These are phyloP conservation scores for Cutaneotrichosporon cutaneum DNA, from an alignment of 1,284 basidiomycete species.

Conservation along the genomic window DNA sequence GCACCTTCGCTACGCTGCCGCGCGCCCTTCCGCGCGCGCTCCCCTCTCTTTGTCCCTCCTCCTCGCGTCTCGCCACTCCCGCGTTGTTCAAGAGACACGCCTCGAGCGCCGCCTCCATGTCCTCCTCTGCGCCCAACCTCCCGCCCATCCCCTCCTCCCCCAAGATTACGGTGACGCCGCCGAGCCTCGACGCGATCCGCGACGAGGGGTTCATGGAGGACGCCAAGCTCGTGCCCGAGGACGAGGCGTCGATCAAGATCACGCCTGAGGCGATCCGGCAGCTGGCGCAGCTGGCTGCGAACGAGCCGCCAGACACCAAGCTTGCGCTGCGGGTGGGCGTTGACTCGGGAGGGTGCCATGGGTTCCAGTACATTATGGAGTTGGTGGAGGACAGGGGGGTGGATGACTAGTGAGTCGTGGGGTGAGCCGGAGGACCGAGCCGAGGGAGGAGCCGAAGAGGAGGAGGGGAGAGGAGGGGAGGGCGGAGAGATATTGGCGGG, in stretches of 20 bases:
- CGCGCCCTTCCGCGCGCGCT: too few relatives aligned
- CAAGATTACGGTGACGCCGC: constrained; percentile 35
- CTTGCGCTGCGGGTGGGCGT: constrained; percentile 56
- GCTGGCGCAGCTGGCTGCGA: constrained; percentile 46
- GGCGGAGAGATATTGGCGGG: background rate
- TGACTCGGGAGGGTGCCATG: constrained; percentile 61
- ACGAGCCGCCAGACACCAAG: constrained; percentile 46
- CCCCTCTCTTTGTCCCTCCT: too few relatives aligned
- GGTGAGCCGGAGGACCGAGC: too few relatives aligned
- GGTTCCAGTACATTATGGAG: constrained; percentile 61
- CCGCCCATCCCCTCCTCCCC: constrained; percentile 6
- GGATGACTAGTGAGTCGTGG: constrained; percentile 57
- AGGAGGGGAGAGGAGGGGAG: background rate
- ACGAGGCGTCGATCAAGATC: constrained; percentile 41
- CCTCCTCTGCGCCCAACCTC: background rate
- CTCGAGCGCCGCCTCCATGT: constrained; percentile 1
- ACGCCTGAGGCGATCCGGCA: constrained; percentile 50
- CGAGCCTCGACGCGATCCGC: constrained; percentile 44
- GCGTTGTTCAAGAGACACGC: background rate
- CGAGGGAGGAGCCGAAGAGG: background rate
- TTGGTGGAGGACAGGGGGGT: constrained; percentile 54
- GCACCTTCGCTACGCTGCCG: background rate
- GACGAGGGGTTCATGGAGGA: constrained; percentile 48
- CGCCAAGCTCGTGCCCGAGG: constrained; percentile 40
- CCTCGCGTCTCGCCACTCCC: background rate